Evolutionary conservation across 1,284 basidiomycete species (phyloP).

Genomic region (Prillingera fragicola): DNA sequence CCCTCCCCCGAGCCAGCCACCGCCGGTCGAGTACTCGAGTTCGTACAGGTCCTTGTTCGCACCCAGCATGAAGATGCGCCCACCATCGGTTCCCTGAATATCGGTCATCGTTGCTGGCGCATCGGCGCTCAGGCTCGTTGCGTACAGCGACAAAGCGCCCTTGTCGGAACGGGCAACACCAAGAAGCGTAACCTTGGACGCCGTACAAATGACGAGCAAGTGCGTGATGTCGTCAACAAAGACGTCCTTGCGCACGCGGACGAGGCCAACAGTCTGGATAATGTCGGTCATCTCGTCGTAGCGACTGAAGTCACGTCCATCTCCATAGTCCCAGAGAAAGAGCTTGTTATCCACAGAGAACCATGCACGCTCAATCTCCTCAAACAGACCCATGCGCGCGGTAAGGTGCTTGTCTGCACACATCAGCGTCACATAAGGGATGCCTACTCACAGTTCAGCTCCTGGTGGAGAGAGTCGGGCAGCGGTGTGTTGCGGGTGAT

Average conservation of each 20-base stretch:
- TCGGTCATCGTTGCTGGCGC: conserved; percentile 68
- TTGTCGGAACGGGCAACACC: conserved; percentile 61
- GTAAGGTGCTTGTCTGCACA: conserved; percentile 32
- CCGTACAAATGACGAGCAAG: conserved; percentile 85
- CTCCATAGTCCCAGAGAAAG: conserved; percentile 93
- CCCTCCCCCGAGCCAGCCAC: conserved; percentile 71
- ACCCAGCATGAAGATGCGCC: conserved; percentile 87
- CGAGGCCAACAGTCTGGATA: conserved; percentile 78
- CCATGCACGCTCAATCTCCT: conserved; percentile 92
- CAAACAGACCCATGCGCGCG: conserved; percentile 74
- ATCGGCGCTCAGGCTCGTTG: conserved; percentile 79
- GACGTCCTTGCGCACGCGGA: conserved; percentile 63
- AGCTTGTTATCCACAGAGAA: conserved; percentile 91
- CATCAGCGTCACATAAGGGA: conserved; percentile 2
- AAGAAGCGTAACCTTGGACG: conserved; percentile 73
- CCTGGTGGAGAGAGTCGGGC: conserved; percentile 42
- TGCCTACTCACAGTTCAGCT: conserved; percentile 40
- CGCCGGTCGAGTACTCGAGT: conserved; percentile 82
- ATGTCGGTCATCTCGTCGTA: conserved; percentile 88
- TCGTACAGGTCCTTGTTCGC: conserved; percentile 87
- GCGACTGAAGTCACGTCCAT: conserved; percentile 57
- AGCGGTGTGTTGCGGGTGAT: conserved; percentile 31
- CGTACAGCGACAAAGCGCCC: conserved; percentile 76
- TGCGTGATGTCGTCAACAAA: conserved; percentile 91
- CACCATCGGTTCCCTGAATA: conserved; percentile 70